Base-by-base conservation (phyloP, 2,329 filamentous ascomycete species). In the Cordyceps cicadae region DNA sequence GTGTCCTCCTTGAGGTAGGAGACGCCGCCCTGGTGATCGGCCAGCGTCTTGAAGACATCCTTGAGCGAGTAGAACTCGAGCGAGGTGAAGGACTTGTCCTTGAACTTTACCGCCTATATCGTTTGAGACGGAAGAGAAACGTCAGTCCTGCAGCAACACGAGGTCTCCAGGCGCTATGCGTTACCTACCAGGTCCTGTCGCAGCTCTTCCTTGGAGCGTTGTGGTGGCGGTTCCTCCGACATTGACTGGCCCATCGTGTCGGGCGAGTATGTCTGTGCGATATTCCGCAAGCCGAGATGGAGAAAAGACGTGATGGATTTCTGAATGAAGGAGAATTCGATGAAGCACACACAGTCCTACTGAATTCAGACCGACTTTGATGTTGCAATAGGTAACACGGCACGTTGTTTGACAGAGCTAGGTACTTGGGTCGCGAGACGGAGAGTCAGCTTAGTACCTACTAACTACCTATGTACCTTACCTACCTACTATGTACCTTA, bases 41-140 rank as follows among this genome's bases (percentile, higher is more conserved):
- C 86, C 21, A 91, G 83, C 61, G 79, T 82, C 62, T 80, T 81
- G 75, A 91, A 91, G 68, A 90, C 87, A 69, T 89, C 84, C 66
- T 86, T 87, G 72, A 90, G 84, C 37, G 83, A 89, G 72, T 88
- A 89, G 34, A 89, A 76, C 72, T 92, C 88, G 60, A 91, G 78
- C 1, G 85, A 80, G 0, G 85, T 85, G 72, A 88, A 90, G 73
- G 86, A 89, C 68, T 85, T 87, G 62, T 84, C 81, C 60, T 84
- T 87, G 70, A 91, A 90, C 66, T 76, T 81, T 60, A 76, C 73
- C 64, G 84, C 84, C 85, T 87, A 50, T 52, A 5, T 55, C 50
- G 45, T 11, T 39, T 48, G 17, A 9, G 24, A 50, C 41, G 41
- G 39, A 14, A 37, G 39, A 37, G 14, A 37, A 37, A 37, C 11